A percentile compares a stretch with the other conserved stretches of the same genome.
phyloP scores from a whole-genome alignment of 108 stramenopile genomes.

The Skeletonema marinoi region DNA sequence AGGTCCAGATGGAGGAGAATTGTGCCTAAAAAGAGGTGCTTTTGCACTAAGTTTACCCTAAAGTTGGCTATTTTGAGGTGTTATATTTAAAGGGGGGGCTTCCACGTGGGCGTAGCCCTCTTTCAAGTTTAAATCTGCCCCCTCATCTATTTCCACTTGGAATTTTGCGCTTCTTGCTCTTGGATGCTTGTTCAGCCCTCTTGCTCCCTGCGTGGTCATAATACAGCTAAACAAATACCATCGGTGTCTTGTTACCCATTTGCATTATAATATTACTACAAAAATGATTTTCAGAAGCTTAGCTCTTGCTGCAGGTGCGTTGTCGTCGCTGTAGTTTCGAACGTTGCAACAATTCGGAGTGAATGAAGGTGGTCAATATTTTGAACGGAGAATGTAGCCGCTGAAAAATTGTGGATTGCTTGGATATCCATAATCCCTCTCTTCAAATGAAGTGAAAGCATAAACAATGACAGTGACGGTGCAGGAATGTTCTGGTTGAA shows the following conservation, averaged over 20 bases:
- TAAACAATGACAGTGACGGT: background rate
- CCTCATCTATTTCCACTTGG: background rate
- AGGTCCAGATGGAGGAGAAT: no score
- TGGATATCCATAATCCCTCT: background rate
- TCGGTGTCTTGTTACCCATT: background rate
- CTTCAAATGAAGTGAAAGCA: background rate
- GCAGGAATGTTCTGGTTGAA: background rate
- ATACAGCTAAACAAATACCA: background rate
- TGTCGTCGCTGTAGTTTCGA: background rate
- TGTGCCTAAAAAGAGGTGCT: no score
- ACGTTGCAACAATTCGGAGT: background rate
- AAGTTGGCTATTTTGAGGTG: no score
- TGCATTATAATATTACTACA: background rate
- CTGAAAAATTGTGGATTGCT: no score
- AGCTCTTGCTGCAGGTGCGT: conserved; percentile 66
- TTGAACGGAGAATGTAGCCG: background rate
- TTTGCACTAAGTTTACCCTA: no score
- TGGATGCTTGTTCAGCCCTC: background rate
- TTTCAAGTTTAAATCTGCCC: no score
- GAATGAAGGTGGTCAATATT: background rate
- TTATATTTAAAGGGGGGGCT: no score
- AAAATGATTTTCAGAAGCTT: conserved; percentile 69
- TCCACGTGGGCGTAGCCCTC: no score
- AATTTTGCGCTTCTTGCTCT: background rate
- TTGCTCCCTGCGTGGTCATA: background rate